Evolutionary conservation across 805 yeast species (phyloP), one percentile per base, ranked within the genome.

Genomic region (Lipomyces sp.): DNA sequence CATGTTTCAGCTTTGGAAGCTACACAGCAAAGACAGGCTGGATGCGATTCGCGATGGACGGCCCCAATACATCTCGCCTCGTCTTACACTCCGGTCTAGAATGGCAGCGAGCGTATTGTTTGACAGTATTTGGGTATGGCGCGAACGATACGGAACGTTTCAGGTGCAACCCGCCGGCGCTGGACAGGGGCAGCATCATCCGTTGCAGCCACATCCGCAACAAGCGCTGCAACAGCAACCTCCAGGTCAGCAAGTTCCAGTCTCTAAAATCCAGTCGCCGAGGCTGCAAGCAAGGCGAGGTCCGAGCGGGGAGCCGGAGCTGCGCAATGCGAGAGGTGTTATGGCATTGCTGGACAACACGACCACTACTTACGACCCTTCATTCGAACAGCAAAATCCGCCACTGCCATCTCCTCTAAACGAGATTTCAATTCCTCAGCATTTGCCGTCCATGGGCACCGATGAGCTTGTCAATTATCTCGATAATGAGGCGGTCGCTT

Each of bases 101-200:
- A 89, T 92, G 96, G 85, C 96, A 7, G 97, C 97, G 0, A 88
- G 95, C 65, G 92, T 93, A 1, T 92, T 94, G 73, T 95, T 94
- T 77, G 99, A 95, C 78, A 88, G 94, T 73, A 79, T 94, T 59
- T 90, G 93, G 86, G 83, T 90, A 2, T 80, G 95, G 73, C 81
- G 97, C 72, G 94, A 91, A 71, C 89, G 90, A 76, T 90, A 92
- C 67, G 97, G 97, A 29, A 65, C 64, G 10, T 68, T 66, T 56
- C 67, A 57, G 3, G 58, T 56, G 15, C 59, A 37, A 24, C 70
- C 70, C 18, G 66, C 69, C 4, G 66, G 68, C 3, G 64, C 70
- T 13, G 66, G 60, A 3, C 53, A 24, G 30, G 63, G 56, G 33
- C 70, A 57, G 56, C 63, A 62, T n/a, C 65, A 66, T 32, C 67